Base-by-base conservation (phyloP, 805 yeast species). In the Saccharomycopsis oosterbeekiorum region DNA sequence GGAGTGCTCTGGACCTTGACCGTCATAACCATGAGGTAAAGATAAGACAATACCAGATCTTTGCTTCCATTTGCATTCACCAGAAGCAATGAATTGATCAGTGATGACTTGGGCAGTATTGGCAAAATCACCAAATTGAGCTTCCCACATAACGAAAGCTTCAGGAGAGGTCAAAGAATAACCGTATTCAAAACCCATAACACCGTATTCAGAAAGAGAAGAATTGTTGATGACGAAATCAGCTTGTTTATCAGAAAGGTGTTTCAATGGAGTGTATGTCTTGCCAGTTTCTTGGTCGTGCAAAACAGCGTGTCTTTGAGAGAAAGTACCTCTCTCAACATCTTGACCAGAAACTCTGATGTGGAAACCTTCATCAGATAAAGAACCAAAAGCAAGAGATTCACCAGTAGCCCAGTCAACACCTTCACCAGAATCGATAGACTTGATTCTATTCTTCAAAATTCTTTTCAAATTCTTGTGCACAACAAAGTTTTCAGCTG, bases 381-480 rank as follows among this genome's bases (percentile, higher is more conserved):
- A 80, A 58, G 97, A 84, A 71, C 98, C 99, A 70, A 86, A 93
- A 19, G 99, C 99, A 69, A 94, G 84, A 56, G 98, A 98, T 80
- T 94, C 99, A 83, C 97, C 99, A 62, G 99, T 94, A 56, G 99
- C 87, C 99, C 98, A 94, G 76, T 94, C 99, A 67, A 94, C 90
- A 71, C 93, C 96, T 76, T 88, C 90, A 71, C 99, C 99, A 19
- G 84, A 74, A 68, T 89, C 94, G 63, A 86, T 81, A 55, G 96
- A 75, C 80, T 94, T 94, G 75, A 87, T 82, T 79, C 99, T 89
- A 70, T 84, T 81, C 71, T 81, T 84, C 75, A 94, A 80, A 70
- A 94, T 94, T 81, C 99, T 89, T 83, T 92, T 90, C 78, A 94
- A 81, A 80, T 94, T 94, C 75, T 89, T 86, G 82, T 94, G 99